Conservation (phyloP, 1,284 basidiomycete genomes). For the Leccinum angustisporum region DNA sequence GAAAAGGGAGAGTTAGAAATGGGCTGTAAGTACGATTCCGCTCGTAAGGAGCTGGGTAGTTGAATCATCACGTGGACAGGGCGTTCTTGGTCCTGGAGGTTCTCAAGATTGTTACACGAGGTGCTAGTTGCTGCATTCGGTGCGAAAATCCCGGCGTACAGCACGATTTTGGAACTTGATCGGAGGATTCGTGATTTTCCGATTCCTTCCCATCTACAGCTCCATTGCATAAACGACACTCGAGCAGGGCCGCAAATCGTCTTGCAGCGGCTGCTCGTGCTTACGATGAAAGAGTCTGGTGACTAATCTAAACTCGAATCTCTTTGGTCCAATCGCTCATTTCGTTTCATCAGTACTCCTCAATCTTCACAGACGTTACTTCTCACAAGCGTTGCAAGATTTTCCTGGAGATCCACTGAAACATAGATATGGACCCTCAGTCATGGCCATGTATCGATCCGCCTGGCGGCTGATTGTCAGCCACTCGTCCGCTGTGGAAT, state of each 20-base stretch:
- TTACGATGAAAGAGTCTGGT: conserved; percentile 61
- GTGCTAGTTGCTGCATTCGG: conserved; percentile 57
- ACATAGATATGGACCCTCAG: conserved; percentile 65
- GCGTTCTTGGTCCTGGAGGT: conserved; percentile 57
- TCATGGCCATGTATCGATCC: conserved; percentile 68
- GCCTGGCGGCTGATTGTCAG: conserved; percentile 61
- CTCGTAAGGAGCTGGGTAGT: not conserved
- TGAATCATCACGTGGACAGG: conserved; percentile 35
- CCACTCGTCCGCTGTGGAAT: conserved; percentile 42
- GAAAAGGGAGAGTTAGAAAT: conserved; percentile 42
- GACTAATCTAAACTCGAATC: conserved; percentile 24
- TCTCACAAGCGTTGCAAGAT: conserved; percentile 63
- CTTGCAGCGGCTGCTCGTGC: conserved; percentile 49
- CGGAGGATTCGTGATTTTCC: conserved; percentile 53
- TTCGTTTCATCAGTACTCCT: conserved; percentile 48
- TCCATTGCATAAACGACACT: conserved; percentile 31
- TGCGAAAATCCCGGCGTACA: conserved; percentile 50
- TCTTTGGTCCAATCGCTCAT: conserved; percentile 2
- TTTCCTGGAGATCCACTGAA: conserved; percentile 53
- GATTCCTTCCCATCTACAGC: conserved; percentile 49
- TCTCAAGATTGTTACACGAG: conserved; percentile 49
- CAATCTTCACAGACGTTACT: conserved; percentile 67
- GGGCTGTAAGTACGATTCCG: conserved; percentile 45
- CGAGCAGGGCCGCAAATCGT: conserved; percentile 20
- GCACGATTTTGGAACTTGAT: conserved; percentile 47